A percentile compares a stretch with the other conserved stretches of the same genome.
Evolutionary conservation across 2,329 filamentous ascomycete species (phyloP).

Genomic region (Colletotrichum noveboracense): DNA sequence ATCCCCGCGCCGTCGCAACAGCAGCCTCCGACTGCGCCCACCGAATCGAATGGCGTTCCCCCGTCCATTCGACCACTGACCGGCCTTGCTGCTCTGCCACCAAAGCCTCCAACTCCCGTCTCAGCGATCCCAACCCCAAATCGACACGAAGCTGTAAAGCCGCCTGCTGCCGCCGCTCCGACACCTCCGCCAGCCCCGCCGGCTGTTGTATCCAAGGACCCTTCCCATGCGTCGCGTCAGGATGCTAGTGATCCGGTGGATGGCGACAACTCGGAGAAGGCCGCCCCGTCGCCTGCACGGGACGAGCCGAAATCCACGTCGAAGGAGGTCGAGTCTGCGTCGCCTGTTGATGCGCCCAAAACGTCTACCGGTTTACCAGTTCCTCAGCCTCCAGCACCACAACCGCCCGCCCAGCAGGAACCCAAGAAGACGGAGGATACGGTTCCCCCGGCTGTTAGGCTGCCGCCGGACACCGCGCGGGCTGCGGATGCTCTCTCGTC

Average conservation of each 20-base stretch:
- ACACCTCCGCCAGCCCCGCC: background rate
- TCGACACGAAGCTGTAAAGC: background rate
- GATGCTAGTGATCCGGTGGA: background rate
- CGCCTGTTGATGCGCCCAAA: background rate
- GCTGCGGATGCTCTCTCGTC: constrained; percentile 55
- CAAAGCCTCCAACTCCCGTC: constrained; percentile 9
- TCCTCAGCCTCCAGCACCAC: background rate
- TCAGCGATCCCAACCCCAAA: background rate
- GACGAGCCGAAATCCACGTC: background rate
- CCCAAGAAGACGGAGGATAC: constrained; percentile 33
- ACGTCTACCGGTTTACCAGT: background rate
- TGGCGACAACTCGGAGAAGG: background rate
- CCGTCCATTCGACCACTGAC: background rate
- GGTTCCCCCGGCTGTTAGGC: constrained; percentile 32
- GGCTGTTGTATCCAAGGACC: background rate
- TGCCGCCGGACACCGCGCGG: constrained; percentile 39
- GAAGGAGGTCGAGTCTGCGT: constrained; percentile 2
- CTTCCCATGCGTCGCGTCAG: constrained; percentile 11
- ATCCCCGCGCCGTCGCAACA: background rate
- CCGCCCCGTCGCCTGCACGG: background rate
- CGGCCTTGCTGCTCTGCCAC: background rate
- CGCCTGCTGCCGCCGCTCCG: background rate
- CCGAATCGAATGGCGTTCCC: background rate
- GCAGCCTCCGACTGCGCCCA: background rate
- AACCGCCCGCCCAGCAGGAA: constrained; percentile 31